Percentiles rank a stretch among this genome's conserved stretches.
Evolutionary conservation across 805 yeast species (phyloP).

Genomic region (Saccharomycopsis sp.): DNA sequence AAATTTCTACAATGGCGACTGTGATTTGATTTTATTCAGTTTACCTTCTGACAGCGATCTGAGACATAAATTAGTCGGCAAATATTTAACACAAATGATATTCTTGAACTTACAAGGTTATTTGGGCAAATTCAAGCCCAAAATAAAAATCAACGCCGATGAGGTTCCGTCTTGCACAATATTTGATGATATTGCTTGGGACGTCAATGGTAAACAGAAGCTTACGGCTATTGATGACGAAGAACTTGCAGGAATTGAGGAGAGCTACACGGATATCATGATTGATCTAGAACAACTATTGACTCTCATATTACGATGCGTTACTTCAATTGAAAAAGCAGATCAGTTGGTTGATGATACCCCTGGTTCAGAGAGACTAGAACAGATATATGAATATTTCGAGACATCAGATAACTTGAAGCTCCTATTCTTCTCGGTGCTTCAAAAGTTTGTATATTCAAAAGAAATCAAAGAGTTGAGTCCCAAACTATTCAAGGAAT

Average conservation of each 20-base stretch:
- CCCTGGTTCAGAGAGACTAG: conserved; percentile 2
- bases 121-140: background rate
- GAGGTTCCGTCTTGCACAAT: background rate
- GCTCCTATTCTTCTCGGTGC: conserved; percentile 31
- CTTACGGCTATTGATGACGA: background rate
- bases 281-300: conserved; percentile 1
- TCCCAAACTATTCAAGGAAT: conserved; percentile 40
- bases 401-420: conserved; percentile 46
- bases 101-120: conserved; percentile 38
- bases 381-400: conserved; percentile 45
- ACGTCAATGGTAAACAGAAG: background rate
- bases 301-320: background rate
- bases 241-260: background rate
- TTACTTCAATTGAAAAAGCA: background rate
- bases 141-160: background rate
- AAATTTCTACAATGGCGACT: conserved; percentile 43
- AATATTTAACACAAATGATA: conserved; percentile 52
- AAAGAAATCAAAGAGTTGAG: conserved; percentile 35
- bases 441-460: conserved; percentile 31
- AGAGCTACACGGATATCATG: background rate
- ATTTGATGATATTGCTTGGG: background rate
- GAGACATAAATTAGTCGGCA: conserved; percentile 44
- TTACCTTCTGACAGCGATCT: conserved; percentile 41
- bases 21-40: conserved; percentile 47
- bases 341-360: background rate